Conservation (phyloP, 441 rosid genomes). For the Populus hybrid region DNA sequence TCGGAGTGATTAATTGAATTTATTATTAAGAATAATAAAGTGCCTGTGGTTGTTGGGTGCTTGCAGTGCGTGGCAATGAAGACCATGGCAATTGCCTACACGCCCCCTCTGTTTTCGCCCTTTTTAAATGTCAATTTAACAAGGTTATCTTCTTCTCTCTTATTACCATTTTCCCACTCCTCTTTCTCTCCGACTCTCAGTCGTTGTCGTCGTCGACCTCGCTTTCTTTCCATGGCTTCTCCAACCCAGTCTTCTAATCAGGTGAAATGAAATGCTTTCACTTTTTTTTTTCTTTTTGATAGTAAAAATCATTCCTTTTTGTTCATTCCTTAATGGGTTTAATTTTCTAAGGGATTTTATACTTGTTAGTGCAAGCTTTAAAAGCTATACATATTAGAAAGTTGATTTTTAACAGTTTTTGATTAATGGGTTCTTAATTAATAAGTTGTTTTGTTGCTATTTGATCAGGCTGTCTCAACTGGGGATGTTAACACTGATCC, state of each 20-base stretch:
- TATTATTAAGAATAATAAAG: not conserved
- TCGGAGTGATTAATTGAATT: not conserved
- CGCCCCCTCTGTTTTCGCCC: slow-evolving; percentile 22
- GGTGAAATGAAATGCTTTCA: slow-evolving; percentile 25
- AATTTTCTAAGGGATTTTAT: not conserved
- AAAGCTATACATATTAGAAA: not conserved
- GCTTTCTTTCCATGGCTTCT: slow-evolving; percentile 59
- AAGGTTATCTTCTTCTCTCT: slow-evolving; percentile 13
- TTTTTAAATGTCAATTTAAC: slow-evolving; percentile 8
- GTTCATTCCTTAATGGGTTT: not conserved
- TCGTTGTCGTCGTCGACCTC: slow-evolving; percentile 16
- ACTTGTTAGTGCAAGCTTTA: not conserved
- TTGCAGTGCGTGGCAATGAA: slow-evolving; percentile 16
- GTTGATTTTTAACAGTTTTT: not conserved
- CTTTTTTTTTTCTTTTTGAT: not conserved
- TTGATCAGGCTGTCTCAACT: slow-evolving; percentile 48
- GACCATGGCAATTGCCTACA: slow-evolving; percentile 21
- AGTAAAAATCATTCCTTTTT: not conserved
- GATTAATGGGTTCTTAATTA: slow-evolving; percentile 8
- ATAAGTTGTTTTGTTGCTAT: not conserved
- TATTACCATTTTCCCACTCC: slow-evolving; percentile 33
- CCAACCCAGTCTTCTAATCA: slow-evolving; percentile 50
- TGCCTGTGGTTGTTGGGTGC: not conserved
- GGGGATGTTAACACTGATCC: slow-evolving; percentile 46
- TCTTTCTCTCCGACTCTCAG: slow-evolving; percentile 5